These are phyloP conservation scores for Taiwanofungus camphoratus DNA, from an alignment of 1,284 basidiomycete species.

Conservation along the genomic window DNA sequence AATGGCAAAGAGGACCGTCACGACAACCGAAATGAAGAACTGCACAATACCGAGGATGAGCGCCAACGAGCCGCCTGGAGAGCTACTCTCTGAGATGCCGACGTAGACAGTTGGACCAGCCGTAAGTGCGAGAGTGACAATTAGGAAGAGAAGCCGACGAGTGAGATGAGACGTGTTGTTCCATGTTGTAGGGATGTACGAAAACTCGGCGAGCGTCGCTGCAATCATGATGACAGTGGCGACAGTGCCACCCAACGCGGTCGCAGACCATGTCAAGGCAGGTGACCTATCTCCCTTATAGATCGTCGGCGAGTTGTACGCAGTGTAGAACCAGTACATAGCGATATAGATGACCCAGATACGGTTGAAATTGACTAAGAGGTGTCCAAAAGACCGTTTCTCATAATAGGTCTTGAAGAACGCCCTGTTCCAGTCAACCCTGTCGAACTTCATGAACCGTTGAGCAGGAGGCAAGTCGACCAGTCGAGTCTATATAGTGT, in stretches of 20 bases:
- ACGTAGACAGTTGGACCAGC: constrained; percentile 90
- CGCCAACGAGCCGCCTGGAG: constrained; percentile 63
- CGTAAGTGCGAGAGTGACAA: constrained; percentile 80
- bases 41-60: constrained; percentile 90
- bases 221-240: constrained; percentile 90
- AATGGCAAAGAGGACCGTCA: constrained; percentile 77
- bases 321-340: constrained; percentile 91
- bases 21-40: constrained; percentile 82
- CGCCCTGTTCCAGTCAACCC: constrained; percentile 89
- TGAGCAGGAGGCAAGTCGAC: constrained; percentile 86
- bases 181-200: constrained; percentile 95
- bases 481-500: constrained; percentile 73
- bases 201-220: constrained; percentile 89
- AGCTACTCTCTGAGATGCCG: constrained; percentile 57
- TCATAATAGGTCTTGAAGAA: constrained; percentile 99
- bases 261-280: constrained; percentile 84
- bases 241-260: constrained; percentile 86
- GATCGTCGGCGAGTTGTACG: constrained; percentile 86
- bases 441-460: constrained; percentile 92
- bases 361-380: constrained; percentile 96
- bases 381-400: constrained; percentile 89
- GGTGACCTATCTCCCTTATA: constrained; percentile 59
- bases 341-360: constrained; percentile 95
- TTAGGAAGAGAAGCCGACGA: constrained; percentile 78
- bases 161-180: constrained; percentile 94